These are phyloP conservation scores for Sapria himalayana DNA, from an alignment of 345 rosid species.

Conservation along the genomic window DNA sequence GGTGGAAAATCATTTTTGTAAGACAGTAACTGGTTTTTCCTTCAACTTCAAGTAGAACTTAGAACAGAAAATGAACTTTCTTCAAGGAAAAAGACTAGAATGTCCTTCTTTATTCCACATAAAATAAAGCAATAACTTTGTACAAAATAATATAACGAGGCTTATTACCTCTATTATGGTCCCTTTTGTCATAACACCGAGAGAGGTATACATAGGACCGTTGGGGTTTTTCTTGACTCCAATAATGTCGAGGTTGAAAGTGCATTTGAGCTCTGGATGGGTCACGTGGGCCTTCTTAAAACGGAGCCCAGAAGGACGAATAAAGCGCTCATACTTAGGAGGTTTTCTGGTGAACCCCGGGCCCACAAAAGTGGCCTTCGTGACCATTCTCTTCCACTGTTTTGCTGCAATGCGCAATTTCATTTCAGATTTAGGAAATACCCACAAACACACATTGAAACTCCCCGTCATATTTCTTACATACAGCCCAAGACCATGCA, in stretches of 20 bases:
- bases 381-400: constrained; percentile 96
- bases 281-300: constrained; percentile 90
- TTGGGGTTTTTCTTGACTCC: constrained; percentile 86
- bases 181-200: constrained; percentile 84
- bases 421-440: too few species aligned
- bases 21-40: too few species aligned
- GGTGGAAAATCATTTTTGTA: neutral
- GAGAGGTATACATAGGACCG: constrained; percentile 82
- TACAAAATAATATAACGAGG: neutral
- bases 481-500: too few species aligned
- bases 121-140: too few species aligned
- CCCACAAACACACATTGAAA: too few species aligned
- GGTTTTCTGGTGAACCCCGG: constrained; percentile 87
- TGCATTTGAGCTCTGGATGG: constrained; percentile 76
- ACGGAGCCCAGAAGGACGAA: constrained; percentile 74
- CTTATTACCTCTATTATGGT: constrained; percentile 59
- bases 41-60: too few species aligned
- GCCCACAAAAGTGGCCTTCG: constrained; percentile 78
- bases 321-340: constrained; percentile 88
- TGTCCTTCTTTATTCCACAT: too few species aligned
- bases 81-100: too few species aligned
- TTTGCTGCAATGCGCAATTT: constrained; percentile 74
- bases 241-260: constrained; percentile 70
- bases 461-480: too few species aligned
- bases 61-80: too few species aligned